phyloP scores from a whole-genome alignment of 2,329 filamentous ascomycete species.

The Hawksworthiomyces lignivorus region DNA sequence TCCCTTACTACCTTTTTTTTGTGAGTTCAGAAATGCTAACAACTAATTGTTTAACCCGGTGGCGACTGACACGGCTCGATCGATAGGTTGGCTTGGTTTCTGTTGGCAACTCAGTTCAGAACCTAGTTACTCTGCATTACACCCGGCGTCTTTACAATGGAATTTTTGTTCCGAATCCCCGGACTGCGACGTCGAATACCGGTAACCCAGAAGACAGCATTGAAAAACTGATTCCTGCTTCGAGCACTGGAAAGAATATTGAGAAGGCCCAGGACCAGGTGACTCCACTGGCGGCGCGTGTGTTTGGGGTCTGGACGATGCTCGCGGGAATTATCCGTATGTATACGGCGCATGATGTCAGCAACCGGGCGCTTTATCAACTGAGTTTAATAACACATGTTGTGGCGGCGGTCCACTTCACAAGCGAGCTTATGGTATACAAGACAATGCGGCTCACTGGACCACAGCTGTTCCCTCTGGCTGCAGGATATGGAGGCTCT shows the following conservation, averaged over 20 bases:
- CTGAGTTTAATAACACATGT: constrained; percentile 75
- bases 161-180: constrained; percentile 44
- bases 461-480: constrained; percentile 49
- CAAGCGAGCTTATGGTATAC: constrained; percentile 73
- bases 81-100: constrained; percentile 72
- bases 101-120: constrained; percentile 76
- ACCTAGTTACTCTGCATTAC: constrained; percentile 71
- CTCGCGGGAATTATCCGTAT: constrained; percentile 68
- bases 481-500: constrained; percentile 35
- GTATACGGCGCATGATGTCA: constrained; percentile 78
- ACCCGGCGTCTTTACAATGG: constrained; percentile 82
- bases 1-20: constrained; percentile 53
- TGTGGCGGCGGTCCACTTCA: constrained; percentile 70
- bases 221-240: constrained; percentile 41
- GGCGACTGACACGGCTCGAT: too few species aligned
- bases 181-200: constrained; percentile 21
- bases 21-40: constrained; percentile 28
- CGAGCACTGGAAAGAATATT: constrained; percentile 35
- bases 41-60: too few species aligned
- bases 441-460: constrained; percentile 60
- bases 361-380: constrained; percentile 65
- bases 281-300: constrained; percentile 67
- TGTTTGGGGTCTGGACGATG: constrained; percentile 85
- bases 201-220: constrained; percentile 45
- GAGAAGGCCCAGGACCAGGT: constrained; percentile 49